Evolutionary conservation across 768 basidiomycete species (phyloP).

Genomic region (Boletellus sp.): DNA sequence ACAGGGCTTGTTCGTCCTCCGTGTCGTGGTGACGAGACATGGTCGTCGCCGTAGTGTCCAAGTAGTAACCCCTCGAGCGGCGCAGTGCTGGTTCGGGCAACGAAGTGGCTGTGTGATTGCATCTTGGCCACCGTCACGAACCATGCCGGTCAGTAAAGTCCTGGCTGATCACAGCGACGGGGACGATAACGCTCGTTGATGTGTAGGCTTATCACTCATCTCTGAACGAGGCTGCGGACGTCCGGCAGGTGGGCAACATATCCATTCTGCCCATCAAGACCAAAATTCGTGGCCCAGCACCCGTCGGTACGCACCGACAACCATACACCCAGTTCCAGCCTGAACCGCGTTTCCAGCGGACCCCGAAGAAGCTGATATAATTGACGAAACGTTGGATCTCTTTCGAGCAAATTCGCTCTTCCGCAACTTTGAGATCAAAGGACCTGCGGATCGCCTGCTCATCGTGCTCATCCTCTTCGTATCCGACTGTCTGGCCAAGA

Average conservation of each 20-base stretch:
- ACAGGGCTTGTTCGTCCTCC: conserved; percentile 39
- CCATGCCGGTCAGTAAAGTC: conserved; percentile 51
- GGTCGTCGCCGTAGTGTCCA: background rate
- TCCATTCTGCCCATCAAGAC: conserved; percentile 88
- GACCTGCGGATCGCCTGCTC: conserved; percentile 90
- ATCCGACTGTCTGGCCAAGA: conserved; percentile 92
- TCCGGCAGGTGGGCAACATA: conserved; percentile 85
- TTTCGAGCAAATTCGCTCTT: conserved; percentile 99
- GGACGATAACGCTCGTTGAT: background rate
- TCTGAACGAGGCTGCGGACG: conserved; percentile 81
- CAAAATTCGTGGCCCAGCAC: conserved; percentile 89
- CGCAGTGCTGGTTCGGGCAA: too few species aligned
- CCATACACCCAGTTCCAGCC: conserved; percentile 8
- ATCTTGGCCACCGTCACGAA: conserved; percentile 23
- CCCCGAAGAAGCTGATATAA: conserved; percentile 74
- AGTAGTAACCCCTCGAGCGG: background rate
- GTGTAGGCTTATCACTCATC: conserved; percentile 92
- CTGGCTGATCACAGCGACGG: background rate
- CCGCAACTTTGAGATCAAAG: conserved; percentile 99
- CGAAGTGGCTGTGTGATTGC: conserved; percentile 19
- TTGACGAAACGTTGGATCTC: conserved; percentile 93
- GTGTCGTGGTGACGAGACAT: conserved; percentile 28
- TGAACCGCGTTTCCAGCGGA: conserved; percentile 53
- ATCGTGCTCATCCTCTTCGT: conserved; percentile 98
- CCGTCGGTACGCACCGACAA: conserved; percentile 49